A percentile compares a stretch with the other conserved stretches of the same genome.
Conservation (phyloP, 2,329 filamentous ascomycete genomes). For the Hypoxylon sp. region DNA sequence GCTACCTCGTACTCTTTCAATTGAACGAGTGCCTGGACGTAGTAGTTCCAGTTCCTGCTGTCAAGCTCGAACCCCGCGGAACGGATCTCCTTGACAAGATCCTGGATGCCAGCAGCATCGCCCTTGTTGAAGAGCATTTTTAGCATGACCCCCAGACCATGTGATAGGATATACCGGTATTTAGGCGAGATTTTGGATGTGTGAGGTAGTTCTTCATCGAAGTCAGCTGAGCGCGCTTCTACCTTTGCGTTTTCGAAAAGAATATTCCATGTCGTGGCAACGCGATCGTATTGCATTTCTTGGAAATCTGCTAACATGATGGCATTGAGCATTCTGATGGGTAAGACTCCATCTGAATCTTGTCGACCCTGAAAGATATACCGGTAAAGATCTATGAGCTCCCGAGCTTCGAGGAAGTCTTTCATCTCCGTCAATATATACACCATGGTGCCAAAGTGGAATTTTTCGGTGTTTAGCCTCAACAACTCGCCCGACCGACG, state of each 20-base stretch:
- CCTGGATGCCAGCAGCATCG: conserved; percentile 64
- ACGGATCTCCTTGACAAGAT: conserved; percentile 70
- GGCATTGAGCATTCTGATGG: conserved; percentile 71
- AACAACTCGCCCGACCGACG: conserved; percentile 41
- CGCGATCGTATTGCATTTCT: conserved; percentile 70
- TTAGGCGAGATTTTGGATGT: conserved; percentile 63
- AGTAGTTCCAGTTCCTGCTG: conserved; percentile 84
- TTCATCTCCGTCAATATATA: conserved; percentile 61
- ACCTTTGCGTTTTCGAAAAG: conserved; percentile 68
- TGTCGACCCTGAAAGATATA: conserved; percentile 57
- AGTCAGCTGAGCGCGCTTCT: conserved; percentile 57
- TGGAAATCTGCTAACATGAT: conserved; percentile 78
- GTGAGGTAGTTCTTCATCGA: conserved; percentile 35
- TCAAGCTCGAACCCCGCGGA: conserved; percentile 80
- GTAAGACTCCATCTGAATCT: conserved; percentile 57
- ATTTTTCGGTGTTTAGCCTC: conserved; percentile 43
- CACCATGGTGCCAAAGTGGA: conserved; percentile 60
- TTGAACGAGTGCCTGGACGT: conserved; percentile 77
- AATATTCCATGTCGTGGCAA: conserved; percentile 77
- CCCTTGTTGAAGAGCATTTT: conserved; percentile 59
- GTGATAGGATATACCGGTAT: conserved; percentile 68
- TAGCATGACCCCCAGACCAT: conserved; percentile 66
- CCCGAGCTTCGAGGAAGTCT: conserved; percentile 68
- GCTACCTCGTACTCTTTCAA: conserved; percentile 74
- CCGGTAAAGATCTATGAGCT: conserved; percentile 70